A percentile compares a stretch with the other conserved stretches of the same genome.
These are phyloP conservation scores for Thalassiosira hispida DNA, from an alignment of 352 stramenopile genomes.

Conservation along the genomic window DNA sequence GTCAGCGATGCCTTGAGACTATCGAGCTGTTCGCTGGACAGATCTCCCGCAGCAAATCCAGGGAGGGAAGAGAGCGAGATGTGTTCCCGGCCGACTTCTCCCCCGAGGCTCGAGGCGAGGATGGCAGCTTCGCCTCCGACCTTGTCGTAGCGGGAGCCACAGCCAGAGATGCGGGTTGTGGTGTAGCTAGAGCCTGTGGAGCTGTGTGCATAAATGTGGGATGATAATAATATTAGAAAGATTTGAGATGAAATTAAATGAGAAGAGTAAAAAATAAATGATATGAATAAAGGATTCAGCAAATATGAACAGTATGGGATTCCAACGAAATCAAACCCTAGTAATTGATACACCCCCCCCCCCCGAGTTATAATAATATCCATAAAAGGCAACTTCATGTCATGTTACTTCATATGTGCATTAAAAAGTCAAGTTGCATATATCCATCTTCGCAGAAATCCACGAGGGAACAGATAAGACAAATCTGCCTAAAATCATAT, in stretches of 20 bases:
- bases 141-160: slow-evolving; percentile 39
- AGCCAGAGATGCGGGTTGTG: slow-evolving; percentile 34
- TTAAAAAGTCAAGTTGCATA: too few species aligned
- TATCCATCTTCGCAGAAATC: too few species aligned
- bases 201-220: not conserved
- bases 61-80: slow-evolving; percentile 26
- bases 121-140: slow-evolving; percentile 42
- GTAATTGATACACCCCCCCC: too few species aligned
- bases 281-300: too few species aligned
- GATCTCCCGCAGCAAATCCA: not conserved
- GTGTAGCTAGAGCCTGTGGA: slow-evolving; percentile 16
- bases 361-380: too few species aligned
- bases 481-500: too few species aligned
- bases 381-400: too few species aligned
- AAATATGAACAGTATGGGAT: too few species aligned
- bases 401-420: too few species aligned
- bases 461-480: too few species aligned
- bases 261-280: not conserved
- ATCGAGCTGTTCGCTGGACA: not conserved
- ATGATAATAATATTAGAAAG: not conserved
- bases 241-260: not conserved
- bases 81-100: slow-evolving; percentile 29
- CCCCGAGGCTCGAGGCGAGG: slow-evolving; percentile 24
- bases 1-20: slow-evolving; percentile 22
- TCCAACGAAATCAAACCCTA: too few species aligned